These are phyloP conservation scores for Rhizopus microsporus DNA, from an alignment of 371 early-diverging fungal species.

Conservation along the genomic window DNA sequence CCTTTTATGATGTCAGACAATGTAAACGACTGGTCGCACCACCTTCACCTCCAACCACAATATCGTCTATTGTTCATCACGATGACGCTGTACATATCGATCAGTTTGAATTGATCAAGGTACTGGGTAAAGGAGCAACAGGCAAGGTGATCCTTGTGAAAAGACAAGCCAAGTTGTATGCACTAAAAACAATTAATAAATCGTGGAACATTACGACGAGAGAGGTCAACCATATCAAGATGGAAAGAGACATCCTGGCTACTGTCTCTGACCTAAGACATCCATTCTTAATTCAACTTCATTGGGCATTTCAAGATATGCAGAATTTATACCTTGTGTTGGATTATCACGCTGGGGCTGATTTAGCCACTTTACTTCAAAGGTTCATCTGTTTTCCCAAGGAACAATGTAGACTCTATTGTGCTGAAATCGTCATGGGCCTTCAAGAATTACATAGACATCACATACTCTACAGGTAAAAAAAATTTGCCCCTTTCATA, in stretches of 20 bases:
- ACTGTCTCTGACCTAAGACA: conserved; percentile 57
- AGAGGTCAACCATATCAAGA: conserved; percentile 75
- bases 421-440: conserved; percentile 78
- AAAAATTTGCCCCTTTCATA: not conserved
- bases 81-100: conserved; percentile 19
- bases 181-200: conserved; percentile 96
- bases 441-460: conserved; percentile 78
- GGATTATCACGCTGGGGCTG: conserved; percentile 80
- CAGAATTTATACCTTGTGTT: conserved; percentile 91
- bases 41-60: not conserved
- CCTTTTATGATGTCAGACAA: conserved; percentile 6
- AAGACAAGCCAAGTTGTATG: conserved; percentile 77
- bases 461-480: conserved; percentile 72
- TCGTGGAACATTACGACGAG: conserved; percentile 82
- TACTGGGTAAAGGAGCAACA: conserved; percentile 62
- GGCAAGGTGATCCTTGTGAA: conserved; percentile 81
- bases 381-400: conserved; percentile 33
- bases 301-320: conserved; percentile 90
- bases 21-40: not conserved
- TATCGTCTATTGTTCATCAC: conserved; percentile 1
- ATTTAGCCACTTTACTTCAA: conserved; percentile 64
- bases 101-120: conserved; percentile 56
- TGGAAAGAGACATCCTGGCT: conserved; percentile 51
- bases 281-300: conserved; percentile 92
- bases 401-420: conserved; percentile 64